phyloP scores from a whole-genome alignment of 257 asterid species.

The Fraxinus pennsylvanica region DNA sequence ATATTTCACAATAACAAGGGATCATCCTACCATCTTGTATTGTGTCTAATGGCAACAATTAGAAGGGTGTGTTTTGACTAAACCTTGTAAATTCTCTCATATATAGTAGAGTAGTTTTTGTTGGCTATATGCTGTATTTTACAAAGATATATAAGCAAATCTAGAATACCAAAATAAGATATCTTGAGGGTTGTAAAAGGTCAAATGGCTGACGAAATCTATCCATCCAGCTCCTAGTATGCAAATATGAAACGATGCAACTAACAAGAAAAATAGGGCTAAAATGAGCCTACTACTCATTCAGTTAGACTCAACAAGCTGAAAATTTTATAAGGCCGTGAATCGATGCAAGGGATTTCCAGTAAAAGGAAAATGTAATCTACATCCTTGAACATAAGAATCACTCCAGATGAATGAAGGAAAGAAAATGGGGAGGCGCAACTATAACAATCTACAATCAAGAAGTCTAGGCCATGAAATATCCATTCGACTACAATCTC shows the following conservation, averaged over 20 bases:
- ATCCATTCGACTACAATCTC: too few species aligned
- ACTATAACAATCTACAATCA: not conserved
- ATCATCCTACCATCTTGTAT: not conserved
- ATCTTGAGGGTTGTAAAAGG: not conserved
- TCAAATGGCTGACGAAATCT: not conserved
- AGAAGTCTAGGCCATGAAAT: not conserved
- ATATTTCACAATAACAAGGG: not conserved
- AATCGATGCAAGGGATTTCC: not conserved
- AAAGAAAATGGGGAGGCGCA: not conserved
- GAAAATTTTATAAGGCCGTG: not conserved
- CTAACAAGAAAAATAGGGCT: not conserved
- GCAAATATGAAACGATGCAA: not conserved
- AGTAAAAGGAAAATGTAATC: not conserved
- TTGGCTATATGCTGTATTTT: not conserved
- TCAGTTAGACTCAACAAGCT: not conserved
- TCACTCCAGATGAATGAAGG: not conserved
- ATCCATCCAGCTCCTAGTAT: not conserved
- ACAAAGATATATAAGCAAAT: not conserved
- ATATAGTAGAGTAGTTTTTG: not conserved
- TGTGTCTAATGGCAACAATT: not conserved
- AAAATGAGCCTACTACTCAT: not conserved
- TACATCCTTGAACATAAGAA: not conserved
- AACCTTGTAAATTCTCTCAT: not conserved
- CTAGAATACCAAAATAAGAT: not conserved
- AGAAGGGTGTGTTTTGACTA: not conserved